Percentiles rank a stretch among this genome's conserved stretches.
phyloP scores from a whole-genome alignment of 495 filamentous ascomycete species.

The Penicillium paradoxum region DNA sequence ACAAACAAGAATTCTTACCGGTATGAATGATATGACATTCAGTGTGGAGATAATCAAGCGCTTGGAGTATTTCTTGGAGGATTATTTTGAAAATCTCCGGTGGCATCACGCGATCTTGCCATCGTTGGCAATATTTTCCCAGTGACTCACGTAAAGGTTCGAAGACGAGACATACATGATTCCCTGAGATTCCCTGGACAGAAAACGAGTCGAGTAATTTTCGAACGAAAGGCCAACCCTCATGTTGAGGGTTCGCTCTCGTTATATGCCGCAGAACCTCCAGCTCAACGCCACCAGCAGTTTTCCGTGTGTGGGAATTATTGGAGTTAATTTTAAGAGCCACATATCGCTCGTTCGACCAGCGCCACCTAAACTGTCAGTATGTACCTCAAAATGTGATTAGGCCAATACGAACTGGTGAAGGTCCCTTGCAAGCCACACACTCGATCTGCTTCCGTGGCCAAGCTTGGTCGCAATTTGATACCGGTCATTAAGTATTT shows the following conservation, averaged over 20 bases:
- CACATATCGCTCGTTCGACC: slow-evolving; percentile 27
- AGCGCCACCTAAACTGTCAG: slow-evolving; percentile 21
- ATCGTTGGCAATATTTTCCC: slow-evolving; percentile 1
- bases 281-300: slow-evolving; percentile 18
- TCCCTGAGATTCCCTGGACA: slow-evolving; percentile 17
- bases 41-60: slow-evolving; percentile 15
- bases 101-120: slow-evolving; percentile 3
- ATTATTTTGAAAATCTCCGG: slow-evolving; percentile 13
- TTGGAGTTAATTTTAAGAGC: slow-evolving; percentile 31
- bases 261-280: slow-evolving; percentile 14
- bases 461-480: slow-evolving; percentile 38
- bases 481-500: slow-evolving; percentile 33
- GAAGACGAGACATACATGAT: slow-evolving; percentile 31
- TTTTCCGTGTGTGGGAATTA: slow-evolving; percentile 7
- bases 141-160: slow-evolving; percentile 6
- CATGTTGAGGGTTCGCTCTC: slow-evolving; percentile 41
- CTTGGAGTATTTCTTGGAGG: slow-evolving; percentile 12
- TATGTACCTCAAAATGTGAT: neutral
- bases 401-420: slow-evolving; percentile 16
- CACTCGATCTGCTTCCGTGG: slow-evolving; percentile 31
- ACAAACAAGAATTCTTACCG: slow-evolving; percentile 6
- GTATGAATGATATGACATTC: slow-evolving; percentile 16
- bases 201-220: slow-evolving; percentile 30
- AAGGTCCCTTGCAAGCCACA: slow-evolving; percentile 37
- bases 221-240: slow-evolving; percentile 20